A percentile compares a stretch with the other conserved stretches of the same genome.
Evolutionary conservation across 352 stramenopile species (phyloP).

Genomic region (Phytophthora parvispora): DNA sequence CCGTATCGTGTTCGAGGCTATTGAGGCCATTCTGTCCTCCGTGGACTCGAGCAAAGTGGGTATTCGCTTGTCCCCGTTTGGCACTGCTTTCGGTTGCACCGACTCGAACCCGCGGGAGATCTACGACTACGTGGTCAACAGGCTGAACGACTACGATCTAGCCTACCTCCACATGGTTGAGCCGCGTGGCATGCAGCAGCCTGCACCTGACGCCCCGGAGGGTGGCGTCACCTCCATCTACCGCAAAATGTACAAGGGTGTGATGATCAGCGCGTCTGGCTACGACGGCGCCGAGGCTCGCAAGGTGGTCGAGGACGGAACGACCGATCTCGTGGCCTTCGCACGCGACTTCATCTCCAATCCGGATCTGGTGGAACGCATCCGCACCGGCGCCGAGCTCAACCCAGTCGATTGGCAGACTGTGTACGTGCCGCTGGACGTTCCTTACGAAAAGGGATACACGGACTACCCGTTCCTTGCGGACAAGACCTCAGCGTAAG

Average conservation of each 20-base stretch:
- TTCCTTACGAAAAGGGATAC: conserved; percentile 41
- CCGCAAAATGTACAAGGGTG: conserved; percentile 56
- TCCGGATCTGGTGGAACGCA: conserved; percentile 63
- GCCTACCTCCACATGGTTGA: conserved; percentile 67
- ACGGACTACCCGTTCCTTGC: conserved; percentile 49
- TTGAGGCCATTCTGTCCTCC: conserved; percentile 57
- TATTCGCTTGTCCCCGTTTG: conserved; percentile 46
- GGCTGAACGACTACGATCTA: conserved; percentile 50
- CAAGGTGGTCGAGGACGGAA: conserved; percentile 43
- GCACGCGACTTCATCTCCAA: conserved; percentile 74
- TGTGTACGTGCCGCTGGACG: conserved; percentile 40
- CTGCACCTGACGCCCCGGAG: conserved; percentile 37
- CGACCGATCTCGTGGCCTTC: conserved; percentile 63
- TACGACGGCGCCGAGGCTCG: conserved; percentile 48
- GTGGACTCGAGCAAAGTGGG: conserved; percentile 43
- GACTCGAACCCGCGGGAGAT: conserved; percentile 51
- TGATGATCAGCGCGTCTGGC: conserved; percentile 57
- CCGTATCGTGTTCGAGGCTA: conserved; percentile 71
- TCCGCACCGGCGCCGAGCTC: conserved; percentile 42
- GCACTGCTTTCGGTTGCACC: conserved; percentile 46
- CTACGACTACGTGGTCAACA: conserved; percentile 49
- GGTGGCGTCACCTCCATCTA: conserved; percentile 55
- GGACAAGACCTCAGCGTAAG: conserved; percentile 12
- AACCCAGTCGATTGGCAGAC: conserved; percentile 39
- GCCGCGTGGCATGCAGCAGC: conserved; percentile 44